Conservation (phyloP, 768 basidiomycete species). For the Phylloporus arenicola region DNA sequence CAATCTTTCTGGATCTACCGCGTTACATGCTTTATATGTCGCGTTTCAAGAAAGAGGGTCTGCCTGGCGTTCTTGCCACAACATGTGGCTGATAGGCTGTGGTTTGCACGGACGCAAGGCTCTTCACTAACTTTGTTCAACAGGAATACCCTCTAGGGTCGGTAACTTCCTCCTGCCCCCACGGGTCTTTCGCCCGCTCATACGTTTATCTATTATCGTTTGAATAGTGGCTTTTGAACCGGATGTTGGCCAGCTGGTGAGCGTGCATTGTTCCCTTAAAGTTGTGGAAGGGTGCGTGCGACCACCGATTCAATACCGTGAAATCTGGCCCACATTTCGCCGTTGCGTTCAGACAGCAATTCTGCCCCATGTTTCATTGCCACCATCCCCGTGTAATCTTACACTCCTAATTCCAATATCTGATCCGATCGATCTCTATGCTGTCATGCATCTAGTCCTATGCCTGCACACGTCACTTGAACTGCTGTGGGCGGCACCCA, state of each 20-base stretch:
- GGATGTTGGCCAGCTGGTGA: not conserved
- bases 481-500: not conserved
- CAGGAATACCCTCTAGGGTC: not conserved
- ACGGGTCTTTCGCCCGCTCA: not conserved
- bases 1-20: not conserved
- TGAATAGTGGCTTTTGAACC: not conserved
- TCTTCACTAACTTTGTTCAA: not conserved
- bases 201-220: not conserved
- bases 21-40: not conserved
- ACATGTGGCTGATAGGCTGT: not conserved
- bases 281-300: not conserved
- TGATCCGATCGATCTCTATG: slow-evolving; percentile 18
- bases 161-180: not conserved
- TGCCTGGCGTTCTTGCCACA: not conserved
- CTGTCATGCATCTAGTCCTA: slow-evolving; percentile 6
- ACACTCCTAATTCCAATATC: slow-evolving; percentile 5
- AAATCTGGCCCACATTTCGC: not conserved
- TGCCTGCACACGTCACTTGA: slow-evolving; percentile 11
- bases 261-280: not conserved
- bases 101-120: not conserved
- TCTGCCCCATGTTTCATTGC: not conserved
- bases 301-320: not conserved
- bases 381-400: not conserved
- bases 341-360: not conserved
- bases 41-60: not conserved